Conservation (phyloP, 2,329 filamentous ascomycete genomes). For the Pseudogymnoascus sp. region DNA sequence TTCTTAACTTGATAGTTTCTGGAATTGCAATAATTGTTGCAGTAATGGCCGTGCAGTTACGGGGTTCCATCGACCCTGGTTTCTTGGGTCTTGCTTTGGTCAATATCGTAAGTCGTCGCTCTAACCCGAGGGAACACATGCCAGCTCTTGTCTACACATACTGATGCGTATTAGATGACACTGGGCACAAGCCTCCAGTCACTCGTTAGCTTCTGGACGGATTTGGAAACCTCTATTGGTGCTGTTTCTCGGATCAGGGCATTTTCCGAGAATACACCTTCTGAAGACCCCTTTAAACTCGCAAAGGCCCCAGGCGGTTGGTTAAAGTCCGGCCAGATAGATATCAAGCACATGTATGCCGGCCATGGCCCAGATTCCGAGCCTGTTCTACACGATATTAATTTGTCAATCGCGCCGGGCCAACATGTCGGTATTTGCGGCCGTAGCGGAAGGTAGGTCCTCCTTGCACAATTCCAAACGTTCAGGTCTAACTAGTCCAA, state of each 20-base stretch:
- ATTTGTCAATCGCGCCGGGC: slow-evolving; percentile 28
- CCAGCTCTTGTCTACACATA: background rate
- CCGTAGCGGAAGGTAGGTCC: slow-evolving; percentile 38
- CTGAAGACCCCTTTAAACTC: slow-evolving; percentile 30
- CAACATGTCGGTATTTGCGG: slow-evolving; percentile 48
- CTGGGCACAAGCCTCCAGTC: slow-evolving; percentile 36
- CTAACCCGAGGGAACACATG: background rate
- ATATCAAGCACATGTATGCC: slow-evolving; percentile 16
- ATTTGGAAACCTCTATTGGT: slow-evolving; percentile 52
- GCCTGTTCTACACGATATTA: slow-evolving; percentile 20
- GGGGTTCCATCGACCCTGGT: slow-evolving; percentile 13
- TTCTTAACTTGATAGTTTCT: slow-evolving; percentile 39
- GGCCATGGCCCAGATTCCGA: slow-evolving; percentile 14
- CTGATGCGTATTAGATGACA: background rate
- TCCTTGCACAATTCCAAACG: background rate
- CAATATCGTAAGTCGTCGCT: slow-evolving; percentile 34
- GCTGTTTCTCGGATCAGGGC: slow-evolving; percentile 49
- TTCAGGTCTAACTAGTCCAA: slow-evolving; percentile 24
- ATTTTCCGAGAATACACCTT: slow-evolving; percentile 40
- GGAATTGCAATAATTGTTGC: slow-evolving; percentile 29
- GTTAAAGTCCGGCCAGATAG: slow-evolving; percentile 12
- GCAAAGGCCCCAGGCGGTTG: slow-evolving; percentile 5
- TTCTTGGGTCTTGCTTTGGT: slow-evolving; percentile 36
- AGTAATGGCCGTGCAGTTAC: slow-evolving; percentile 23
- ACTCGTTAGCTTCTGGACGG: slow-evolving; percentile 44